Percentiles rank a stretch among this genome's conserved stretches.
These are phyloP conservation scores for Penicillium sp. DNA, from an alignment of 2,329 filamentous ascomycete species.

Conservation along the genomic window DNA sequence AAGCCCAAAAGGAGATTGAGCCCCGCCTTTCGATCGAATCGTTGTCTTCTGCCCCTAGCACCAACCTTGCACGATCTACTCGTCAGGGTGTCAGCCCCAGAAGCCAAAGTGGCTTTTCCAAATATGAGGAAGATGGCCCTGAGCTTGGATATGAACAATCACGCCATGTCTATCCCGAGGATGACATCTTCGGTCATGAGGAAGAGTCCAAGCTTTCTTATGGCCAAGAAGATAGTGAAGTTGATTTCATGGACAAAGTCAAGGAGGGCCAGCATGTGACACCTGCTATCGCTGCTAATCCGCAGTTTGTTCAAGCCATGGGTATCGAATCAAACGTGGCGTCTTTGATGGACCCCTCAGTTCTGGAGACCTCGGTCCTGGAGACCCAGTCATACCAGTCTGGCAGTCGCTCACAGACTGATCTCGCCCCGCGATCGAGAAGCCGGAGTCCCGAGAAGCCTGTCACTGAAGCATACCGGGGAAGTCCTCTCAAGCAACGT, in stretches of 20 bases:
- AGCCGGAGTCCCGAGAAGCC: slow-evolving; percentile 31
- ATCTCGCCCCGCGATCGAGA: slow-evolving; percentile 24
- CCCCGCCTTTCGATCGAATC: slow-evolving; percentile 58
- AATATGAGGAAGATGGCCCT: slow-evolving; percentile 36
- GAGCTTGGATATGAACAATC: slow-evolving; percentile 43
- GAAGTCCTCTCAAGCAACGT: slow-evolving; percentile 50
- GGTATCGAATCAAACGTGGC: slow-evolving; percentile 88
- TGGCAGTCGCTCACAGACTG: slow-evolving; percentile 48
- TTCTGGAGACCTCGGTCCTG: slow-evolving; percentile 72
- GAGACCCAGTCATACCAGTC: slow-evolving; percentile 59
- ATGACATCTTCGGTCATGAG: slow-evolving; percentile 45
- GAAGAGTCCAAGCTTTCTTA: slow-evolving; percentile 58
- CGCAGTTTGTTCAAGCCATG: slow-evolving; percentile 70
- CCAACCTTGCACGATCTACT: slow-evolving; percentile 56
- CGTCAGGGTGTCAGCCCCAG: slow-evolving; percentile 56
- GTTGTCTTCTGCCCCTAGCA: slow-evolving; percentile 58
- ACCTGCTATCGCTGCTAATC: slow-evolving; percentile 68
- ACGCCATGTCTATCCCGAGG: slow-evolving; percentile 26
- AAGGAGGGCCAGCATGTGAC: slow-evolving; percentile 70
- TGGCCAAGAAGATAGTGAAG: slow-evolving; percentile 56
- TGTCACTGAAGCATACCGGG: slow-evolving; percentile 31
- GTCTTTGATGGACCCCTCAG: slow-evolving; percentile 82
- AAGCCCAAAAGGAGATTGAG: slow-evolving; percentile 59
- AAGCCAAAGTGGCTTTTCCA: slow-evolving; percentile 50
- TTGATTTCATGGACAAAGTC: slow-evolving; percentile 58